phyloP scores from a whole-genome alignment of 495 filamentous ascomycete genomes.

The Penicillium maclennaniae region DNA sequence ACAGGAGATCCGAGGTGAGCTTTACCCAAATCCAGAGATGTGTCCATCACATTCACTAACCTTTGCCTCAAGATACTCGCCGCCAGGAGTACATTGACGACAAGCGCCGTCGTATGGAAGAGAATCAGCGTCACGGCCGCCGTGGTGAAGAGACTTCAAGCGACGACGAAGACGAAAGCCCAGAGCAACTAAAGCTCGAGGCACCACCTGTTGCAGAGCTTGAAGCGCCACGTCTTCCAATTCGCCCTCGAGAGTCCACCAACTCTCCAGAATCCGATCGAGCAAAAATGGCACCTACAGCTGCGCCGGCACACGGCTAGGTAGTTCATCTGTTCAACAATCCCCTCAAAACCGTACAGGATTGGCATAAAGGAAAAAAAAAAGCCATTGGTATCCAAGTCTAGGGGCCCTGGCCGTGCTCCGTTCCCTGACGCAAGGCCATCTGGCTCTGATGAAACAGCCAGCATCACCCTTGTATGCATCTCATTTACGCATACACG shows the following conservation, averaged over 20 bases:
- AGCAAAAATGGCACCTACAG: slow-evolving; percentile 4
- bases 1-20: slow-evolving; percentile 68
- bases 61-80: slow-evolving; percentile 30
- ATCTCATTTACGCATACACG: not conserved
- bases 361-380: too few relatives aligned
- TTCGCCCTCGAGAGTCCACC: slow-evolving; percentile 14
- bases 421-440: not conserved
- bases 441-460: not conserved
- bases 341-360: not conserved
- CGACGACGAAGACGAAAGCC: slow-evolving; percentile 38
- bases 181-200: slow-evolving; percentile 35
- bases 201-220: slow-evolving; percentile 16
- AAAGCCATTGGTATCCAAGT: not conserved
- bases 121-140: slow-evolving; percentile 31
- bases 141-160: slow-evolving; percentile 34
- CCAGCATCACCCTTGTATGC: not conserved
- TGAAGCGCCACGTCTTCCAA: slow-evolving; percentile 14
- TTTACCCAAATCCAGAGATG: not conserved
- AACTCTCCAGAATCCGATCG: slow-evolving; percentile 11
- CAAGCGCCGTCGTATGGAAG: slow-evolving; percentile 31
- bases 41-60: slow-evolving; percentile 7
- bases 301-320: slow-evolving; percentile 4
- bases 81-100: slow-evolving; percentile 35
- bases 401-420: not conserved
- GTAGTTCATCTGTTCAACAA: not conserved